Evolutionary conservation across 352 stramenopile species (phyloP), one percentile per base, ranked within the genome.

Genomic region (Lagenidium giganteum): DNA sequence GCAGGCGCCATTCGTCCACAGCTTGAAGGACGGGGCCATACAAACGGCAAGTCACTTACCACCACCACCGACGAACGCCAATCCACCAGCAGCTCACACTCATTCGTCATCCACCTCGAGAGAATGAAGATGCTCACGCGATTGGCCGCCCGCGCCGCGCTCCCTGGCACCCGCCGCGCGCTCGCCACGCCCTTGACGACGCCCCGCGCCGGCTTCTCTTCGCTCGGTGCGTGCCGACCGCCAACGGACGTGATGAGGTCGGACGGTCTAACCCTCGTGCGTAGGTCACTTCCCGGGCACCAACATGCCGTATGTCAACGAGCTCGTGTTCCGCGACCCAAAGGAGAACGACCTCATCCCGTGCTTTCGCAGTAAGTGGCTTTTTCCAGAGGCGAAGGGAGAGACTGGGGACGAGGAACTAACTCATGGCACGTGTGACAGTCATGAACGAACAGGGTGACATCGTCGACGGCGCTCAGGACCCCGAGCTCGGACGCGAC

Each of bases 321-420:
- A 82, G 28, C 62, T 98, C 21, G 80, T 94, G 34, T 92, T 98
- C 52, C 68, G 87, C 5, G 81, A 93, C 43, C 87, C 93, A 2
- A 70, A 73, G 26, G 70, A 96, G 28, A 71, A 90, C 41, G 67
- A 74, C 17, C 56, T 86, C 42, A 93, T 91, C 47, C 88, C 87
- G 11, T 91, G 87, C 40, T 97, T 94, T 67, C 88, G 89, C 35
- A 84, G 93, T 87, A 85, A 74, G 82, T 70, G 18, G 25, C 23
- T 37, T 45, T 70, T 58, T 57, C 46, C 44, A 27, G 4, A 20
- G 33, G 12, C 18, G 30, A 23, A 9, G 24, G 17, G 29, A 42
- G 36, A 32, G 21, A 41, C 12, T 1, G 41, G 16, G 21, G 2
- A 37, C 8, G 14, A 16, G 13, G 32, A 26, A 28, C 23, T 25